Evolutionary conservation across 2,329 filamentous ascomycete species (phyloP).

Genomic region (Aspergillus fischeri): DNA sequence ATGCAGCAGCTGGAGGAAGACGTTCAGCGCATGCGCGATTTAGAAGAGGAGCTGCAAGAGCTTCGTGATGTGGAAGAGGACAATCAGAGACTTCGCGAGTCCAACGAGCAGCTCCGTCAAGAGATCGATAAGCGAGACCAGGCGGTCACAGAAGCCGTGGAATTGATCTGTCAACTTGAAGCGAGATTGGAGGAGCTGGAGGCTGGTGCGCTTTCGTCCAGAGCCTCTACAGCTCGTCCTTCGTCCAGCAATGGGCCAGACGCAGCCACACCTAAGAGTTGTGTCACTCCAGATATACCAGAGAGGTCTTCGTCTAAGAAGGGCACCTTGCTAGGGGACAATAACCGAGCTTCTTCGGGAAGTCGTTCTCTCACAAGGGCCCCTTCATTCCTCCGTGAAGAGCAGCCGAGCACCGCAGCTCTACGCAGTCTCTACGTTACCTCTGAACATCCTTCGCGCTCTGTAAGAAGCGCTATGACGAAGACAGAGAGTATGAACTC

Average conservation of each 20-base stretch:
- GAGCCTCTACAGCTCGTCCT: constrained; percentile 23
- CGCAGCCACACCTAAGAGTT: constrained; percentile 25
- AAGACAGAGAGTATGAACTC: constrained; percentile 36
- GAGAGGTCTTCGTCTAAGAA: constrained; percentile 37
- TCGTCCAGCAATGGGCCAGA: constrained; percentile 23
- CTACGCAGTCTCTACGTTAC: constrained; percentile 37
- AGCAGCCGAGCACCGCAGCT: constrained; percentile 34
- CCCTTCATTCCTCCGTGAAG: constrained; percentile 38
- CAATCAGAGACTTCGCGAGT: constrained; percentile 33
- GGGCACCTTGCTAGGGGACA: constrained; percentile 17
- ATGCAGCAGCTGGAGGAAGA: constrained; percentile 37
- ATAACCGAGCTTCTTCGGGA: constrained; percentile 17
- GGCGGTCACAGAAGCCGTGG: constrained; percentile 41
- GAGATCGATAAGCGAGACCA: constrained; percentile 39
- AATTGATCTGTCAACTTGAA: constrained; percentile 42
- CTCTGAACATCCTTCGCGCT: constrained; percentile 24
- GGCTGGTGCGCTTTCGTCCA: constrained; percentile 15
- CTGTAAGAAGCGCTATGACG: constrained; percentile 27
- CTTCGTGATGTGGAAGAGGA: constrained; percentile 33
- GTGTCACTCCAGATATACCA: constrained; percentile 31
- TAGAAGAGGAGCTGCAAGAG: constrained; percentile 36
- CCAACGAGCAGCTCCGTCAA: constrained; percentile 34
- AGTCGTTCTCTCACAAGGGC: constrained; percentile 29
- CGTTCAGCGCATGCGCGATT: constrained; percentile 22
- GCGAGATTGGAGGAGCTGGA: constrained; percentile 34